Percentiles rank a stretch among this genome's conserved stretches.
Evolutionary conservation across 805 yeast genomes (phyloP).

Genomic region (Saturnispora gosingensis): DNA sequence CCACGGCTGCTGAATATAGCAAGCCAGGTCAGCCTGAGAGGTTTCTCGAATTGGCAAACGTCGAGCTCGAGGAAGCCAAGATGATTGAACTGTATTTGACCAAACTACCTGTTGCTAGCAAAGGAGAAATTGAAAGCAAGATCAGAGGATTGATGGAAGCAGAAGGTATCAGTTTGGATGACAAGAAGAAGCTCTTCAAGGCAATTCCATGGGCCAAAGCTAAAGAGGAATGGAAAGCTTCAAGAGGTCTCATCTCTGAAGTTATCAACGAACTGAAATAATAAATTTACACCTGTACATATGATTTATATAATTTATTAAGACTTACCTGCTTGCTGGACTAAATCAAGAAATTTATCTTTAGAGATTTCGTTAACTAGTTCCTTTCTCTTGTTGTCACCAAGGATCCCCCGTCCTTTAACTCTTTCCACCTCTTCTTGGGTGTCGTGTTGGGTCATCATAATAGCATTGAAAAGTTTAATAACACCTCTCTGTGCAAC

Average conservation of each 20-base stretch:
- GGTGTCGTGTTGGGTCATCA: slow-evolving; percentile 71
- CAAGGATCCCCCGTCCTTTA: slow-evolving; percentile 23
- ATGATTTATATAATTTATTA: not conserved
- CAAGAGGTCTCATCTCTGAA: slow-evolving; percentile 24
- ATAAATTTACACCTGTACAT: not conserved
- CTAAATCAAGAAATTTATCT: slow-evolving; percentile 81
- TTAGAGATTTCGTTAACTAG: slow-evolving; percentile 73
- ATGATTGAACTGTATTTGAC: slow-evolving; percentile 28
- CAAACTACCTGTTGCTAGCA: slow-evolving; percentile 30
- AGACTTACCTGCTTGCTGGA: slow-evolving; percentile 61
- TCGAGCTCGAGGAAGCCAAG: slow-evolving; percentile 31
- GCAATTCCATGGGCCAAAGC: slow-evolving; percentile 29
- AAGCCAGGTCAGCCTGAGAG: slow-evolving; percentile 34
- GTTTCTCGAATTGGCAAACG: slow-evolving; percentile 29
- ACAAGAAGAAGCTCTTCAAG: slow-evolving; percentile 22
- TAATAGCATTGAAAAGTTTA: slow-evolving; percentile 24
- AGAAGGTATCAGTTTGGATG: slow-evolving; percentile 15
- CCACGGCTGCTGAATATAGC: slow-evolving; percentile 30
- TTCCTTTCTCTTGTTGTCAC: slow-evolving; percentile 43
- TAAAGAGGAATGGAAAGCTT: slow-evolving; percentile 30
- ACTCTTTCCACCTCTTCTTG: slow-evolving; percentile 39
- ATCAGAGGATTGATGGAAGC: slow-evolving; percentile 21
- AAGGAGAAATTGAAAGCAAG: slow-evolving; percentile 26
- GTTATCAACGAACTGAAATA: slow-evolving; percentile 21
- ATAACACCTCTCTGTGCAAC: slow-evolving; percentile 37